phyloP scores from a whole-genome alignment of 352 stramenopile genomes.

The Phytophthora cryptogea region DNA sequence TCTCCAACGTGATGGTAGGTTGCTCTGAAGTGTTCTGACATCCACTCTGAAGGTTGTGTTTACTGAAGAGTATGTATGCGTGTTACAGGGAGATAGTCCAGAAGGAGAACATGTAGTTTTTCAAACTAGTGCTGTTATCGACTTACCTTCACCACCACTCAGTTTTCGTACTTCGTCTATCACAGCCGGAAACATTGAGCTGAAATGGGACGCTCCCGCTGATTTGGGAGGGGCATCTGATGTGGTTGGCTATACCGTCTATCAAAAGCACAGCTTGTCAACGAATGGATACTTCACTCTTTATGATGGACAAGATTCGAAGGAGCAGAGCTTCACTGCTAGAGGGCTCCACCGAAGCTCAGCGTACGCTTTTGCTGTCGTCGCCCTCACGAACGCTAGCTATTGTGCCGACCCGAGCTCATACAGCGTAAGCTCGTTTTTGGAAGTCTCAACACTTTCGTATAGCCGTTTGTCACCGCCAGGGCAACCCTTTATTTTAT shows the following conservation, averaged over 20 bases:
- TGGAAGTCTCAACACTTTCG: slow-evolving; percentile 39
- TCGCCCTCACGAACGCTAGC: slow-evolving; percentile 51
- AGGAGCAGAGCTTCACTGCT: slow-evolving; percentile 18
- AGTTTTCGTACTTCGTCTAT: slow-evolving; percentile 39
- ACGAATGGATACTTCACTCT: slow-evolving; percentile 41
- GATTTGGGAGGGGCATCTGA: slow-evolving; percentile 52
- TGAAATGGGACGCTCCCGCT: slow-evolving; percentile 52
- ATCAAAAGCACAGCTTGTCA: slow-evolving; percentile 33
- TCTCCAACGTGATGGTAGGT: slow-evolving; percentile 47
- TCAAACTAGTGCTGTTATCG: slow-evolving; percentile 30
- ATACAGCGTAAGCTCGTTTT: slow-evolving; percentile 28
- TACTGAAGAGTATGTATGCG: neutral
- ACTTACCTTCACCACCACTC: slow-evolving; percentile 46
- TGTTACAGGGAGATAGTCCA: slow-evolving; percentile 40
- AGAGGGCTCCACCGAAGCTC: slow-evolving; percentile 37
- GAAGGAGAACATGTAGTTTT: slow-evolving; percentile 23
- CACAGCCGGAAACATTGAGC: slow-evolving; percentile 57
- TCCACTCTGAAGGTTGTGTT: neutral
- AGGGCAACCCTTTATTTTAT: slow-evolving; percentile 19
- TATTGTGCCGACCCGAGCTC: slow-evolving; percentile 44
- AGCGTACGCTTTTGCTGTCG: slow-evolving; percentile 49
- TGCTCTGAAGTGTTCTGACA: neutral
- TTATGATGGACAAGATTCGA: slow-evolving; percentile 61
- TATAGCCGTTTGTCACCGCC: slow-evolving; percentile 40
- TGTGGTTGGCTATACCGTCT: slow-evolving; percentile 59